These are phyloP conservation scores for Boletus coccyginus DNA, from an alignment of 768 basidiomycete species.

Conservation along the genomic window DNA sequence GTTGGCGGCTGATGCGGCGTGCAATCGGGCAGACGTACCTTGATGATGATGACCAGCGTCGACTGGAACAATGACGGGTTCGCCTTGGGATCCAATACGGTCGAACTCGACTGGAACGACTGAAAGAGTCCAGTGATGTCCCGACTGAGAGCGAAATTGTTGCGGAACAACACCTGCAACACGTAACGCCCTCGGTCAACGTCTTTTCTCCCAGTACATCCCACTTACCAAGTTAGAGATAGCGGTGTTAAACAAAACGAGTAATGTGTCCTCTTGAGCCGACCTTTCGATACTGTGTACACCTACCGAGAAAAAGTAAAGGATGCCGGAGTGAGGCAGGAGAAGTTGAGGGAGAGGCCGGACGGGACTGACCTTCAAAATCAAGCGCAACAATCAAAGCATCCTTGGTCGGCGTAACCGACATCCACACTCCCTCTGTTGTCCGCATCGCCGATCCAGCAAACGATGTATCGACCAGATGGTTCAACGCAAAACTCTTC, in stretches of 20 bases:
- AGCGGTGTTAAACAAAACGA: constrained; percentile 64
- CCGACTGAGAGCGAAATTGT: constrained; percentile 61
- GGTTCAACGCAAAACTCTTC: constrained; percentile 57
- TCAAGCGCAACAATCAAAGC: constrained; percentile 56
- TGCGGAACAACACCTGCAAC: constrained; percentile 56
- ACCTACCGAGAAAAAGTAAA: constrained; percentile 27
- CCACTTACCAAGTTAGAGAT: constrained; percentile 59
- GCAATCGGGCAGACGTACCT: constrained; percentile 33
- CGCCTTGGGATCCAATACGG: constrained; percentile 53
- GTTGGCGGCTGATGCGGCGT: accelerated
- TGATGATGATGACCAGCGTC: constrained; percentile 60
- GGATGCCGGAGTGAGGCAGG: not conserved
- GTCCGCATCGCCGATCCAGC: constrained; percentile 67
- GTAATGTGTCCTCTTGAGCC: constrained; percentile 58
- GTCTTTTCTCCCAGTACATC: constrained; percentile 3
- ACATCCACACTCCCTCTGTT: constrained; percentile 69
- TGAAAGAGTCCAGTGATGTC: constrained; percentile 61
- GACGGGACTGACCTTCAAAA: constrained; percentile 49
- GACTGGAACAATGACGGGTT: constrained; percentile 61
- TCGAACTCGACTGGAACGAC: constrained; percentile 58
- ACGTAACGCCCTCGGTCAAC: not conserved
- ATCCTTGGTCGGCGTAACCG: constrained; percentile 57
- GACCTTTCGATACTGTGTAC: constrained; percentile 65
- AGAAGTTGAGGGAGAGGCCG: not conserved
- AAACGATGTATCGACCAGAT: constrained; percentile 62